Evolutionary conservation across 345 rosid genomes (phyloP).

Genomic region (Melaleuca quinquenervia): DNA sequence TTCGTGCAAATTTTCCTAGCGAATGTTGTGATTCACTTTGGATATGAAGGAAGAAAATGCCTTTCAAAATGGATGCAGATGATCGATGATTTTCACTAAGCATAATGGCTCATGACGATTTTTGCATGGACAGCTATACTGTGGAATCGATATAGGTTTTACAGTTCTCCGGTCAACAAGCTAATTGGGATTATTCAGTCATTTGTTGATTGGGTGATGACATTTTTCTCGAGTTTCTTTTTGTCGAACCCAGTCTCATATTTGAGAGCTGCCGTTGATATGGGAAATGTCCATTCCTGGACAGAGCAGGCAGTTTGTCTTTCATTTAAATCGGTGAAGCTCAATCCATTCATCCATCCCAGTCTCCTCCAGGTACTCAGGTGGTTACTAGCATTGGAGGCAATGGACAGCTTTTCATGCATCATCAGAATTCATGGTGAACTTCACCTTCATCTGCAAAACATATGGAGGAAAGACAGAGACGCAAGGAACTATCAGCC

Average conservation of each 20-base stretch:
- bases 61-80: background rate
- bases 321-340: background rate
- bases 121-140: background rate
- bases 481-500: background rate
- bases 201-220: background rate
- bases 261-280: background rate
- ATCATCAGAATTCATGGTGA: background rate
- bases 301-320: background rate
- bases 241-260: background rate
- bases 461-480: background rate
- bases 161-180: background rate
- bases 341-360: too few relatives aligned
- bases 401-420: background rate
- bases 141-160: background rate
- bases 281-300: background rate
- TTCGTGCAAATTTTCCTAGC: slow-evolving; percentile 21
- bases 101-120: background rate
- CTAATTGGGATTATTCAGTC: background rate
- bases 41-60: background rate
- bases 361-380: background rate
- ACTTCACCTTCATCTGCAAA: background rate
- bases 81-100: background rate
- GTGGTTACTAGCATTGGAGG: background rate
- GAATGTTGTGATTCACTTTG: background rate
- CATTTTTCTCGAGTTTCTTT: background rate